Evolutionary conservation across 2,329 filamentous ascomycete species (phyloP), one percentile per base, ranked within the genome.

Genomic region (Aureobasidium uvarum): DNA sequence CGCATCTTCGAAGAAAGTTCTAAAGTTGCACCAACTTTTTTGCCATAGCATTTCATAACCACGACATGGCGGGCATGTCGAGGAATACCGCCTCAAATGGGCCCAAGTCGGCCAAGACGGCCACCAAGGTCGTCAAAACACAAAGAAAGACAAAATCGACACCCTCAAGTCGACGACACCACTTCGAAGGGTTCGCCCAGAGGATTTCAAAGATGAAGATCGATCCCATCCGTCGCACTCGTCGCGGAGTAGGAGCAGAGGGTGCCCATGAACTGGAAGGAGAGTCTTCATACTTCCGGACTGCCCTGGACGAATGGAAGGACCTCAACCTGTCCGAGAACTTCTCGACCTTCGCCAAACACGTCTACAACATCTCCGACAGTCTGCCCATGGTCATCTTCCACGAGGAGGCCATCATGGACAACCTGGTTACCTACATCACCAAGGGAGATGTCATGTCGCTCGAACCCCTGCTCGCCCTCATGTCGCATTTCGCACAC

Each of bases 401-500:
- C 80, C 90, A 96, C 77, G 89, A 96, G 78, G 86, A 91, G 70
- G 86, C 86, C 75, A 95, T 99, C 70, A 90, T 96, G 84, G 86
- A 86, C 45, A 76, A 89, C 67, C 81, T 99, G 68, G 84, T 88
- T 67, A 83, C 86, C 72, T 90, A 92, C 72, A 93, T 98, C 67
- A 85, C 87, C 62, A 85, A 85, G 71, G 88, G 89, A 67, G 92
- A 97, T 71, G 86, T 86, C 68, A 85, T 94, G 71, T 89, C 90
- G 1, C 81, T 97, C 67, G 93, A 99, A 74, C 91, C 95, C 11
- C 80, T 99, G 46, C 80, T 99, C 66, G 91, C 90, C 69, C 85
- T 99, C n/a, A 78, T 97, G 66, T 91, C 92, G 14, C 92, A 95
- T 46, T 93, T 99, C 74, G 93, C 95, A n/a, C 92, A 96, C 75